Evolutionary conservation across 2,329 filamentous ascomycete species (phyloP).

Genomic region (Colletotrichum tamarilloi): DNA sequence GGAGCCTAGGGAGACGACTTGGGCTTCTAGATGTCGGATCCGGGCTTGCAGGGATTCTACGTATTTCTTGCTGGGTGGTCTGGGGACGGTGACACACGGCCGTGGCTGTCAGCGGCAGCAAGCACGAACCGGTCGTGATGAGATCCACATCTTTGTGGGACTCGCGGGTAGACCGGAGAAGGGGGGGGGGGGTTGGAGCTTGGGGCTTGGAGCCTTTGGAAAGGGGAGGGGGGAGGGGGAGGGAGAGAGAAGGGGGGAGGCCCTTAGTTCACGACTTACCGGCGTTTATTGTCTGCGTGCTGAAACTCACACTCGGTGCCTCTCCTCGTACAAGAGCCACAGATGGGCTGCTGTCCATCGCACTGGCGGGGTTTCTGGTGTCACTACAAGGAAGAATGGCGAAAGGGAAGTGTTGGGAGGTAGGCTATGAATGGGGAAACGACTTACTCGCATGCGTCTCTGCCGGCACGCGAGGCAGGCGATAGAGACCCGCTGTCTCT

Average conservation of each 20-base stretch:
- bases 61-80: slow-evolving; percentile 41
- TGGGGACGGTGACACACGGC: background rate
- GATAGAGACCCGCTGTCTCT: slow-evolving; percentile 35
- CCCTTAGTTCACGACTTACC: background rate
- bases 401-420: background rate
- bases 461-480: slow-evolving; percentile 36
- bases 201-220: background rate
- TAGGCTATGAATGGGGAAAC: too few relatives aligned
- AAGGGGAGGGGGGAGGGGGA: background rate
- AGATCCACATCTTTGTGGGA: background rate
- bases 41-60: slow-evolving; percentile 39
- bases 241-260: background rate
- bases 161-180: background rate
- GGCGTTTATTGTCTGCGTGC: slow-evolving; percentile 33
- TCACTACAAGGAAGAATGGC: background rate
- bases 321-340: slow-evolving; percentile 27
- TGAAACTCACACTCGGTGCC: slow-evolving; percentile 29
- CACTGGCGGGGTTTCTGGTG: slow-evolving; percentile 14
- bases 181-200: too few relatives aligned
- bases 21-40: slow-evolving; percentile 35
- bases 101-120: background rate
- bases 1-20: slow-evolving; percentile 21
- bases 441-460: slow-evolving; percentile 34
- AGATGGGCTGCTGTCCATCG: slow-evolving; percentile 32
- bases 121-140: background rate